These are phyloP conservation scores for Umbelopsis ramanniana DNA, from an alignment of 192 early-diverging fungal genomes.

Conservation along the genomic window DNA sequence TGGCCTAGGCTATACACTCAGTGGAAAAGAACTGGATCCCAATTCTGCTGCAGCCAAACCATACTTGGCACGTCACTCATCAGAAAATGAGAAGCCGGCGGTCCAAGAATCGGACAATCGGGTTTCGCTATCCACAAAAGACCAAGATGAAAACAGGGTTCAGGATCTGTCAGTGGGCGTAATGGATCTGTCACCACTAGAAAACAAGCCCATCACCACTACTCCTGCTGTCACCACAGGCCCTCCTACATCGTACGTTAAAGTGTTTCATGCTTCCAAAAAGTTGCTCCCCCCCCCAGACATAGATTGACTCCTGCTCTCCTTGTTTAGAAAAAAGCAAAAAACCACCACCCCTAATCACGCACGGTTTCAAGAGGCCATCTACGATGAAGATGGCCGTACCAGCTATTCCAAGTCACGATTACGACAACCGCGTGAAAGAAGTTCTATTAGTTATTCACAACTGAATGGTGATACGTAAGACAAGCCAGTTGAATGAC, in stretches of 20 bases:
- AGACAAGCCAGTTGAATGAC: slow-evolving; percentile 13
- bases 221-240: too few species aligned
- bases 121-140: too few species aligned
- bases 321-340: background rate
- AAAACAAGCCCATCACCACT: background rate
- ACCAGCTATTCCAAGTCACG: slow-evolving; percentile 59
- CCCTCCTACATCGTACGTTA: too few species aligned
- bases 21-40: slow-evolving; percentile 87
- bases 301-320: too few species aligned
- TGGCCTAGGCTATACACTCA: slow-evolving; percentile 80
- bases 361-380: slow-evolving; percentile 21
- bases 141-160: background rate
- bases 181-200: background rate
- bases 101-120: background rate
- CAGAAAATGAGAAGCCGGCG: slow-evolving; percentile 36
- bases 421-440: slow-evolving; percentile 52
- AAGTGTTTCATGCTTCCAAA: too few species aligned
- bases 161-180: background rate
- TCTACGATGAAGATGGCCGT: slow-evolving; percentile 49
- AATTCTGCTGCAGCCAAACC: slow-evolving; percentile 84
- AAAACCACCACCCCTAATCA: background rate
- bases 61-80: slow-evolving; percentile 57
- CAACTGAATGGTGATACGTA: slow-evolving; percentile 49
- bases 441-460: slow-evolving; percentile 44
- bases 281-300: too few species aligned